Evolutionary conservation across 805 yeast genomes (phyloP), one percentile per base, ranked within the genome.

Genomic region (Tetrapisispora pingtungensis): DNA sequence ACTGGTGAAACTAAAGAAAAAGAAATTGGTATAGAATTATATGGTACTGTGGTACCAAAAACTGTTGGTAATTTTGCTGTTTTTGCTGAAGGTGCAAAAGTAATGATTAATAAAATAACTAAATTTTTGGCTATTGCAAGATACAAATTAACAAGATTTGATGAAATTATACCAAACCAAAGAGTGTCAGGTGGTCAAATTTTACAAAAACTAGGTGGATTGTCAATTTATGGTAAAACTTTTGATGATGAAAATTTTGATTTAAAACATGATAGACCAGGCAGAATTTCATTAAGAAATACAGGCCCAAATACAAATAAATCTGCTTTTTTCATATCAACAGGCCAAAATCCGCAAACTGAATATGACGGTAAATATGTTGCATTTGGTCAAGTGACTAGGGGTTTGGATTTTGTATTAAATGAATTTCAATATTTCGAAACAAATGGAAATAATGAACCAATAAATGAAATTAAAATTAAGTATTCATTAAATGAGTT

Each of bases 161-260:
- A 84, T 66, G 74, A 89, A 48, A 78, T 87, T 41, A 80, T 84
- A 48, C 71, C 77, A 36, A 72, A 73, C 45, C 84, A 84, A 61
- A 79, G 85, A 82, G 74, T 88, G 53, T 95, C 85, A 67, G 95
- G 95, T 46, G 96, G 96, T 49, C 90, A 86, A 64, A 80, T 81
- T 59, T 80, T 83, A 51, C 73, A 72, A 22, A 89, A 90, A 14
- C 70, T 75, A 44, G 94, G 93, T 14, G 90, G 96, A 12, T 71
- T 72, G 53, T 83, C 94, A 24, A 80, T 86, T 54, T 84, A 78
- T 64, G 96, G 95, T 27, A 68, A 68, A 45, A 72, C 71, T 56
- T 81, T 87, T 57, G 72, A 69, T 4, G 96, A 88, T 62, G 97
- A 88, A 71, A 84, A 79, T 78, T 67, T 81, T 55, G 52, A 59